Evolutionary conservation across 2,329 filamentous ascomycete species (phyloP).

Genomic region (Lizonia empirigonia): DNA sequence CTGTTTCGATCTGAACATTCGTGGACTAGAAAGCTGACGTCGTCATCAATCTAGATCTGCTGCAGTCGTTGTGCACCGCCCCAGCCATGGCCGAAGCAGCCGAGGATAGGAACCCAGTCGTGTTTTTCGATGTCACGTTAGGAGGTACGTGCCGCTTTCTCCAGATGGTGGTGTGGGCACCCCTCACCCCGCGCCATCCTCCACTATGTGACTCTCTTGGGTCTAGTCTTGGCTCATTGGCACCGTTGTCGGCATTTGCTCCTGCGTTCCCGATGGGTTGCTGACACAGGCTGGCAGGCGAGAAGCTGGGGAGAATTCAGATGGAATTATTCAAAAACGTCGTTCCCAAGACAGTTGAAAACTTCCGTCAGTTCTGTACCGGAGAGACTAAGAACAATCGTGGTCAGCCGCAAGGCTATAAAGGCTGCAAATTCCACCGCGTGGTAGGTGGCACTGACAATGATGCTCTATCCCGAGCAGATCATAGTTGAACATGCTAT

Average conservation of each 20-base stretch:
- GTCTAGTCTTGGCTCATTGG: slow-evolving; percentile 11
- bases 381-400: slow-evolving; percentile 82
- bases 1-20: slow-evolving; percentile 13
- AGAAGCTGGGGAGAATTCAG: slow-evolving; percentile 46
- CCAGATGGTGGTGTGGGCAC: slow-evolving; percentile 15
- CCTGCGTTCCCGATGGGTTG: slow-evolving; percentile 6
- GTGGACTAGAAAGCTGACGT: slow-evolving; percentile 23
- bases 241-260: slow-evolving; percentile 7
- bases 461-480: neutral
- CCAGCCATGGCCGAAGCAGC: slow-evolving; percentile 43
- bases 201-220: slow-evolving; percentile 13
- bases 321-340: slow-evolving; percentile 79
- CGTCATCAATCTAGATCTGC: slow-evolving; percentile 31
- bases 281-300: slow-evolving; percentile 39
- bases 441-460: slow-evolving; percentile 67
- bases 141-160: slow-evolving; percentile 63
- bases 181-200: slow-evolving; percentile 18
- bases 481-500: neutral
- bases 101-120: slow-evolving; percentile 55
- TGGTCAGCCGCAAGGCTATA: slow-evolving; percentile 88
- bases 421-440: slow-evolving; percentile 90
- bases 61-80: slow-evolving; percentile 33
- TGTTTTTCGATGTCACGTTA: slow-evolving; percentile 80
- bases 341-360: slow-evolving; percentile 88
- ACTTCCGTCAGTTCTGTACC: slow-evolving; percentile 96